Evolutionary conservation across 2,329 filamentous ascomycete species (phyloP).

Genomic region (Penicillium sp.): DNA sequence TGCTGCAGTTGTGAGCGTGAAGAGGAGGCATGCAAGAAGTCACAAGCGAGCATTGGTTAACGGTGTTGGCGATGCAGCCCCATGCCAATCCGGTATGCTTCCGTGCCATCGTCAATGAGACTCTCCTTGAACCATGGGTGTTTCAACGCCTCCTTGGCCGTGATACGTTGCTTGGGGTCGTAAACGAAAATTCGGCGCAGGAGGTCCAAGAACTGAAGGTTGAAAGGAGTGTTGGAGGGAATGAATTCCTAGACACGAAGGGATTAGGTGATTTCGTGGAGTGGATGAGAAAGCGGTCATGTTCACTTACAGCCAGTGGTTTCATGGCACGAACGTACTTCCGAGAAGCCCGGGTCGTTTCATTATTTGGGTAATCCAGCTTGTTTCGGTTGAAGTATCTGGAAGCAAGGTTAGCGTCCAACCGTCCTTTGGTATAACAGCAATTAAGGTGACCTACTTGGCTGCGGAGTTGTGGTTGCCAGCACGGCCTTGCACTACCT

Average conservation of each 20-base stretch:
- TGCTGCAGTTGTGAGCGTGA: slow-evolving; percentile 5
- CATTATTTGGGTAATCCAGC: slow-evolving; percentile 61
- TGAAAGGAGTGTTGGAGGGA: slow-evolving; percentile 58
- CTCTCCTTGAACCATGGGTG: slow-evolving; percentile 66
- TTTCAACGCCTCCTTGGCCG: slow-evolving; percentile 62
- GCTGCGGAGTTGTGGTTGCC: slow-evolving; percentile 53
- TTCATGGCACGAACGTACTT: slow-evolving; percentile 71
- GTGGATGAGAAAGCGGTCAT: slow-evolving; percentile 2
- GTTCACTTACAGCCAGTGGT: slow-evolving; percentile 52
- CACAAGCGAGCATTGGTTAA: slow-evolving; percentile 12
- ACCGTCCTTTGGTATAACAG: no score
- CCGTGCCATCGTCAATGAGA: slow-evolving; percentile 64
- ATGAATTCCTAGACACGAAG: slow-evolving; percentile 57
- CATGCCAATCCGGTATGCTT: slow-evolving; percentile 58
- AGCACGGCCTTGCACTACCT: slow-evolving; percentile 50
- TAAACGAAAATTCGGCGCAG: slow-evolving; percentile 64
- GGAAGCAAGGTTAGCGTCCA: slow-evolving; percentile 36
- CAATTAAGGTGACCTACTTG: no score
- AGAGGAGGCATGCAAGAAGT: neutral
- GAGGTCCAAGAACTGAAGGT: slow-evolving; percentile 61
- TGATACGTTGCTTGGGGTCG: slow-evolving; percentile 63
- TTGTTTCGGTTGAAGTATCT: slow-evolving; percentile 57
- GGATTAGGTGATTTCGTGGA: neutral
- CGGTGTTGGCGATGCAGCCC: slow-evolving; percentile 36
- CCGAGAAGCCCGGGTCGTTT: slow-evolving; percentile 61